Conservation (phyloP, 176 grass and related monocot species). For the Eleusine coracana region DNA sequence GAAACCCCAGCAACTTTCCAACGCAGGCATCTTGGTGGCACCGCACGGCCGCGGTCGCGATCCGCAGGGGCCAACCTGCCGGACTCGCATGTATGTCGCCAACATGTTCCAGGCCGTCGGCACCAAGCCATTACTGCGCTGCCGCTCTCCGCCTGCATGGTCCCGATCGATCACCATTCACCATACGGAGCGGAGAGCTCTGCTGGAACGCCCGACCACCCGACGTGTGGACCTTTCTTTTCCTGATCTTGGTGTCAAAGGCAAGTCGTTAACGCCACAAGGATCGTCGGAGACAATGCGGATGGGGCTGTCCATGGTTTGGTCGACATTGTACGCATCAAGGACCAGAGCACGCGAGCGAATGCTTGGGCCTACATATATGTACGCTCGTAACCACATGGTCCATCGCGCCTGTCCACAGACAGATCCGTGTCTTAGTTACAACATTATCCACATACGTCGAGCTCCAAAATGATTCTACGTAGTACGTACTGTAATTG, state of each 20-base stretch:
- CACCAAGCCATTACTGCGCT: constrained; percentile 36
- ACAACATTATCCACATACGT: neutral
- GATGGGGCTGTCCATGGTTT: constrained; percentile 35
- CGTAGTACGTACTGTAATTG: neutral
- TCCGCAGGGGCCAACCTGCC: neutral
- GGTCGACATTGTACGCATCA: neutral
- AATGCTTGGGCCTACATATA: neutral
- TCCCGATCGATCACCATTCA: neutral
- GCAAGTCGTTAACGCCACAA: neutral
- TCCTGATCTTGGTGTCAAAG: neutral
- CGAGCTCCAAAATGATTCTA: neutral
- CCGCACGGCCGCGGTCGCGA: constrained; percentile 14
- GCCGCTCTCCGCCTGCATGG: neutral
- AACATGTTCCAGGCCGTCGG: constrained; percentile 43
- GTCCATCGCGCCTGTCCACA: neutral
- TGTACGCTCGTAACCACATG: constrained; percentile 8
- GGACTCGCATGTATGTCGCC: constrained; percentile 37
- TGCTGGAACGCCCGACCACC: neutral
- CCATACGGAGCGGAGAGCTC: no score
- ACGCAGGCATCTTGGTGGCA: no score
- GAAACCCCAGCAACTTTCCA: no score
- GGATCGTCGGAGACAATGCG: neutral
- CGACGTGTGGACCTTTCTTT: neutral
- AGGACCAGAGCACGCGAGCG: neutral
- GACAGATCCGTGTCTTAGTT: neutral